A percentile compares a stretch with the other conserved stretches of the same genome.
phyloP scores from a whole-genome alignment of 2,329 filamentous ascomycete species.

The Alternaria conjuncta region DNA sequence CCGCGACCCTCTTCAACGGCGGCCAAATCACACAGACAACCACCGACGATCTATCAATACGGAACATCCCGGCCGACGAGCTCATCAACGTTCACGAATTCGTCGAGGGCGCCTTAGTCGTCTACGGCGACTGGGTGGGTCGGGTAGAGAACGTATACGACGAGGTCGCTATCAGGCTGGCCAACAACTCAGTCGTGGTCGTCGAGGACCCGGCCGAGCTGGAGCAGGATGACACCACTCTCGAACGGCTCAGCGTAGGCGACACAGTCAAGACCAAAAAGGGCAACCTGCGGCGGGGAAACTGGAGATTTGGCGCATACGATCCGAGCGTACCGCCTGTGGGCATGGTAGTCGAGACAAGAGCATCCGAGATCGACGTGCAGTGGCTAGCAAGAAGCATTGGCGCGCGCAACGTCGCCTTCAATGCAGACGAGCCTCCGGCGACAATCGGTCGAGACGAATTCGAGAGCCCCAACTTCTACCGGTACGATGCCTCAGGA shows the following conservation, averaged over 20 bases:
- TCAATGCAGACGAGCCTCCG: constrained; percentile 41
- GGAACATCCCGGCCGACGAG: constrained; percentile 54
- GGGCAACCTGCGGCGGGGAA: constrained; percentile 58
- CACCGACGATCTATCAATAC: constrained; percentile 45
- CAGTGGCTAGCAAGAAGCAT: constrained; percentile 61
- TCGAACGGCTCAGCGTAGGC: constrained; percentile 53
- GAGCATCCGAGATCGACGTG: constrained; percentile 55
- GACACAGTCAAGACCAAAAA: constrained; percentile 61
- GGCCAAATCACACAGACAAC: constrained; percentile 28
- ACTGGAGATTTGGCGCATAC: constrained; percentile 61
- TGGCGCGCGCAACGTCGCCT: constrained; percentile 21
- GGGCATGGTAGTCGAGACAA: constrained; percentile 61
- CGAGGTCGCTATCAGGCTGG: constrained; percentile 58
- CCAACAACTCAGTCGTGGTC: constrained; percentile 62
- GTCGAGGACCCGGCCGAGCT: constrained; percentile 56
- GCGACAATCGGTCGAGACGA: constrained; percentile 45
- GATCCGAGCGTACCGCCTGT: constrained; percentile 57
- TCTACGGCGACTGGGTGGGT: constrained; percentile 64
- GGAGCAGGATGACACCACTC: constrained; percentile 40
- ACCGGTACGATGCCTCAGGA: constrained; percentile 52
- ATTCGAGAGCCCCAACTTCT: constrained; percentile 51
- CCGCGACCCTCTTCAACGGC: constrained; percentile 35
- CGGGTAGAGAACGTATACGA: constrained; percentile 58
- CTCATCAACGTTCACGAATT: constrained; percentile 55
- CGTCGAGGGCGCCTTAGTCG: constrained; percentile 58